Base-by-base conservation (phyloP, 2,329 filamentous ascomycete genomes). In the Tolypocladium cylindrosporum region DNA sequence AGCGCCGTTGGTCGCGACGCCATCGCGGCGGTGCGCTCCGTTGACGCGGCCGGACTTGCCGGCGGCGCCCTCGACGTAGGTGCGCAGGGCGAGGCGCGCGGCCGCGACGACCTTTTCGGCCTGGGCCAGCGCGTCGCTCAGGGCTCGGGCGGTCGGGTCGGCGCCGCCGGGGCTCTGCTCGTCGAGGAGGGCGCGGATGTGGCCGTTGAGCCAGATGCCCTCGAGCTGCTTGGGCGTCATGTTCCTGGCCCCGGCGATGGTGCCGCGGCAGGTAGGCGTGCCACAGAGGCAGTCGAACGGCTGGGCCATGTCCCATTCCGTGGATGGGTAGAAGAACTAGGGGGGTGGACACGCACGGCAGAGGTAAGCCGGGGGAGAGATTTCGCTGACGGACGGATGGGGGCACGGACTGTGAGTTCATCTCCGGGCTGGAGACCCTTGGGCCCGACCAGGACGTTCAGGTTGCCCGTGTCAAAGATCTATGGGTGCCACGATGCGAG, bases 291-390 rank as follows among this genome's bases (percentile, higher is more conserved):
- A 90, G 60, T 80, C 73, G 67, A 90, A 90, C 4, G 85, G 79
- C 74, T 90, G 87, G 39, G 83, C 83, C 87, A 90, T 89, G 66
- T 77, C 66, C 86, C 86, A 90, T 72, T 90, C 87, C 1, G 86
- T 89, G 57, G 84, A 88, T 4, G 87, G 86, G 65, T 90, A 90
- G 73, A 90, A 90, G 74, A 89, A 90, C 68, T 82, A 56, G 21
- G 6, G 13, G 16, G 27, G 4, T 31, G 27, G 6, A 31, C 1
- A 14, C 3, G 19, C 24, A 27, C 43, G 57, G 55, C 34, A 57
- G 51, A 60, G 40, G 21, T 36, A 27, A 24, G 27, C n/a, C 11
- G 13, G 27, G 4, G 3, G 8, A 27, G 4, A 16, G 27, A 31
- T 8, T 11, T 27, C 14, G 21, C 39, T 24, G n/a, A 27, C 4